Base-by-base conservation (phyloP, 192 early-diverging fungal species). In the Diversispora eburnea region DNA sequence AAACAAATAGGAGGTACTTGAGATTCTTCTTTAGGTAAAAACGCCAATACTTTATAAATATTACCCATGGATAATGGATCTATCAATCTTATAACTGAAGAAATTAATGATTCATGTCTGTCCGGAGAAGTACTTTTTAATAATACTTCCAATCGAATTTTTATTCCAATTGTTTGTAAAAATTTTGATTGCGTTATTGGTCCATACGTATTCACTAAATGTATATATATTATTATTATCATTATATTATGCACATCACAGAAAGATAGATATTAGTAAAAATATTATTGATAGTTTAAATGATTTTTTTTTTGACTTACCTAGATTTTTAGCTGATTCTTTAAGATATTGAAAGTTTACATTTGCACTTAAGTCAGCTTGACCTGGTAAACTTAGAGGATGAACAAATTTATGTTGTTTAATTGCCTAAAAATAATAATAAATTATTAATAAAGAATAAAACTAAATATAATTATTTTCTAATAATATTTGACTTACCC, bases 341-440 rank as follows among this genome's bases (percentile, higher is more conserved):
- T 87, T 87, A 52, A 95, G 74, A 64, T 87, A 85, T 25, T 83
- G 74, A 80, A 98, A 99, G 72, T 98, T 93, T 1, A 99, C 96
- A 81, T 99, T 92, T 0, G 88, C 91, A 56, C 91, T 96, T 25
- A 99, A 80, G 85, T 99, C 97, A 45, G 89, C 85, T 3, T 87
- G 85, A 5, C 97, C 96, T 7, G 96, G 96, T 9, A 79, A 71
- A 43, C 84, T 88, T n/a, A 99, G 84, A 3, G 90, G 84, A 77
- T 91, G 81, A 4, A 86, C 83, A 76, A 95, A 94, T 72, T 87
- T 83, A 82, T 99, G 97, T 49, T 85, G 84, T 64, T 82, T 85
- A 62, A 99, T 94, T 6, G 91, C 97, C 84, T 94, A 72, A 2
- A 70, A 60, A 64, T 76, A 65, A 8, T 64, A 52, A 67, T 41